These are phyloP conservation scores for Fermentozyma sake DNA, from an alignment of 1,139 yeast species.

Conservation along the genomic window DNA sequence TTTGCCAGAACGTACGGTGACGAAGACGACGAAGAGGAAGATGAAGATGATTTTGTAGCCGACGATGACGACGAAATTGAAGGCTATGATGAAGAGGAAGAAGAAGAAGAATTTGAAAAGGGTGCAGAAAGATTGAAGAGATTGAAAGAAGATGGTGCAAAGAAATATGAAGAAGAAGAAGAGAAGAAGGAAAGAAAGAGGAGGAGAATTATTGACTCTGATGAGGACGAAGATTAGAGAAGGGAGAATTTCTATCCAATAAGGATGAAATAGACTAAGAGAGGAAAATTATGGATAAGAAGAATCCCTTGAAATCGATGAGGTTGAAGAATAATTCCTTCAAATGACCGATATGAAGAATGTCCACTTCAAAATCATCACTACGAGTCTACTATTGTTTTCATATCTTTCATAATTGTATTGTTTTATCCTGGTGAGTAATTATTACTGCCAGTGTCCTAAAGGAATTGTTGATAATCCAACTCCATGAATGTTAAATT, in stretches of 20 bases:
- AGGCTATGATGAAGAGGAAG: conserved; percentile 38
- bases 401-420: no score
- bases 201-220: conserved; percentile 55
- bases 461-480: no score
- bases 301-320: no score
- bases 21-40: conserved; percentile 44
- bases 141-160: conserved; percentile 56
- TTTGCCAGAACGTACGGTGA: conserved; percentile 39
- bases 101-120: conserved; percentile 53
- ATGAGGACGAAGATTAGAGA: conserved; percentile 44
- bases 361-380: background rate
- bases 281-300: no score
- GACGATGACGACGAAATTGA: conserved; percentile 53
- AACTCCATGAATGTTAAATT: no score
- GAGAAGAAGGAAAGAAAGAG: conserved; percentile 40
- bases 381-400: background rate
- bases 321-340: no score
- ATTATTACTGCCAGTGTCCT: no score
- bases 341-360: no score
- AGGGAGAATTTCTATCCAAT: no score
- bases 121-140: conserved; percentile 62
- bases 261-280: no score
- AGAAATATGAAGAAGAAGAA: conserved; percentile 41
- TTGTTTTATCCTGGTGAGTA: no score
- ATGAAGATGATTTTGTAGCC: conserved; percentile 39